Evolutionary conservation across 2,329 filamentous ascomycete species (phyloP), one percentile per base, ranked within the genome.

Genomic region (Alternaria sp.): DNA sequence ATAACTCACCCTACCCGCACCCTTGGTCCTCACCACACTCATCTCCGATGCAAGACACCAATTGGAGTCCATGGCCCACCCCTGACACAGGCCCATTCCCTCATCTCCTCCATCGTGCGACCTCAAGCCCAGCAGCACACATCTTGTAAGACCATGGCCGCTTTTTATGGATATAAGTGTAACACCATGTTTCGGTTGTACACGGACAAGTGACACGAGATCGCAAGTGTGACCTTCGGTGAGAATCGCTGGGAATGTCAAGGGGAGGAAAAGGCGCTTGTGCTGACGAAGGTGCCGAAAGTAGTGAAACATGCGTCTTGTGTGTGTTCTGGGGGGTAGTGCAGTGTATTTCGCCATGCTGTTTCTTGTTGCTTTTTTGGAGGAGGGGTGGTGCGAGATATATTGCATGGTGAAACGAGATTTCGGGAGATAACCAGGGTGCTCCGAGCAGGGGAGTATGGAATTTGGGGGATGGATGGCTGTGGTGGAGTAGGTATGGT

Each of bases 11-110:
- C 40, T 21, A 54, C 31, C 67, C 65, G 56, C 13, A 28, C 31
- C 17, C 40, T 23, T 53, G 62, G 64, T 50, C 29, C 39, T 14
- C 23, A 31, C 28, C 17, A 28, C 29, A 51, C 29, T 50, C 46
- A 51, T 10, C 49, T 48, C 56, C 24, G 14, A 51, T 26, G 39
- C 59, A 58, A 65, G 62, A 70, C 68, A 70, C 72, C 64, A 73
- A 73, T 72, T 71, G 68, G 70, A 69, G 56, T 21, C 17, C 50
- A 53, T 65, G 67, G 66, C 60, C 28, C 37, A 4, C 23, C 37
- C n/a, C 65, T 69, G 14, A 42, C 60, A 69, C 62, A 62, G 34
- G 28, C 53, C 53, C 52, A 54, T 56, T 51, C 17, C 14, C 23
- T 21, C 31, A 10, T 42, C 24, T 34, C 37, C 23, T 51, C 45